These are phyloP conservation scores for Plantago elongata DNA, from an alignment of 257 asterid genomes.

Conservation along the genomic window DNA sequence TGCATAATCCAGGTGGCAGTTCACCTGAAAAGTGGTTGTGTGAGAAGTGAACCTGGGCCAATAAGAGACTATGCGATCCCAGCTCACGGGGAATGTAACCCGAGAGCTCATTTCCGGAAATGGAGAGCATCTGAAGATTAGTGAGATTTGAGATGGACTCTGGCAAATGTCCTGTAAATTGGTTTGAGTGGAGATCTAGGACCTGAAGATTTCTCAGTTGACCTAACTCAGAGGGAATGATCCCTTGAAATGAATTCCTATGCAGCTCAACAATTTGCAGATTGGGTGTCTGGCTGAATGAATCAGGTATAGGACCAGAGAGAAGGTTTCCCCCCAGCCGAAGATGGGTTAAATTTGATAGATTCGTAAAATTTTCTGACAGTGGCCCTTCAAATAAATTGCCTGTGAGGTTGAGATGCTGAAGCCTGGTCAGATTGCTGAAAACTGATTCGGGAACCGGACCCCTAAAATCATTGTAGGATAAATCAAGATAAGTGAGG, in stretches of 20 bases:
- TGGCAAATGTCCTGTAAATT: constrained; percentile 57
- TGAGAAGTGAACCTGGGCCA: constrained; percentile 47
- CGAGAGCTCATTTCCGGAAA: constrained; percentile 41
- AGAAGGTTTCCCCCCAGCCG: constrained; percentile 34
- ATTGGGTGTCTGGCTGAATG: constrained; percentile 26
- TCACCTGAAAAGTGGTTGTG: constrained; percentile 58
- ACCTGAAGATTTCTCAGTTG: constrained; percentile 22
- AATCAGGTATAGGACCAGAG: constrained; percentile 46
- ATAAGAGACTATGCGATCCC: constrained; percentile 38
- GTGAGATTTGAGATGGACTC: constrained; percentile 44
- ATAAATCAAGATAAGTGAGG: constrained; percentile 59
- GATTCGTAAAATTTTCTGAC: constrained; percentile 39
- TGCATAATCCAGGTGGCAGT: constrained; percentile 56
- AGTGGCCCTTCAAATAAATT: constrained; percentile 51
- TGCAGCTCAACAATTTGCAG: constrained; percentile 38
- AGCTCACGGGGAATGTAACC: constrained; percentile 55
- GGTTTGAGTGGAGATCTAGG: constrained; percentile 43
- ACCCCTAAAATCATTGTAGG: constrained; percentile 46
- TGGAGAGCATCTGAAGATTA: constrained; percentile 27
- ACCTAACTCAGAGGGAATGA: constrained; percentile 38
- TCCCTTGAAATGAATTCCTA: constrained; percentile 52
- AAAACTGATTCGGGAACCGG: constrained; percentile 53
- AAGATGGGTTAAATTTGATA: constrained; percentile 46
- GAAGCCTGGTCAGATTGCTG: constrained; percentile 39
- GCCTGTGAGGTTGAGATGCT: constrained; percentile 38